Evolutionary conservation across 2,329 filamentous ascomycete species (phyloP), one percentile per base, ranked within the genome.

Genomic region (Colletotrichum phormii): DNA sequence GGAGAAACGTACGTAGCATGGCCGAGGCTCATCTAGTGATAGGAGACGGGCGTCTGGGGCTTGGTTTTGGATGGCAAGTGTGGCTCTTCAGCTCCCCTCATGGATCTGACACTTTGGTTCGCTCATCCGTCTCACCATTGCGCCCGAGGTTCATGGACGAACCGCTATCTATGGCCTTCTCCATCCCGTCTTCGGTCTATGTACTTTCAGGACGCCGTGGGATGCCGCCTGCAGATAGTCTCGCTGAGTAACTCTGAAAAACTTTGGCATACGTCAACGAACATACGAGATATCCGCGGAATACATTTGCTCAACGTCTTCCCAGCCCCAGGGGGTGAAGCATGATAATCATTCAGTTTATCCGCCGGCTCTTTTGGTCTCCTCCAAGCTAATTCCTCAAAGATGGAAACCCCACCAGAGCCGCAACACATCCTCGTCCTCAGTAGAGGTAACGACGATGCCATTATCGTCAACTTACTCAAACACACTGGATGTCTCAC

Each of bases 181-280:
- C 61, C 70, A 22, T 72, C 70, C 37, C 53, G 53, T 69, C 54
- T 72, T 55, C 59, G 59, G 65, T 29, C 31, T n/a, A 53, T 31
- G 59, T 53, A 33, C 29, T 62, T 46, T 12, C 42, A 54, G n/a
- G 53, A 15, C 13, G 24, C 31, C 22, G 63, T 42, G 46, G 31
- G 13, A 55, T 54, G 26, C 53, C 53, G 59, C 42, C 59, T 26
- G 15, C 35, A 26, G 9, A 49, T 5, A 61, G 15, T 33, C 51
- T 49, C 22, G 31, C 31, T 46, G 11, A 37, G 12, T 65, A 53
- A 46, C 35, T 31, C 15, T 57, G 26, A 22, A 7, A 18, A 33
- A 61, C 49, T 26, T 46, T 46, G 53, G 53, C 26, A 51, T 69
- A 55, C 65, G 65, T 72, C 69, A 72, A 31, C n/a, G 59, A 35